These are phyloP conservation scores for Melaleuca alternifolia DNA, from an alignment of 345 rosid species.

Conservation along the genomic window DNA sequence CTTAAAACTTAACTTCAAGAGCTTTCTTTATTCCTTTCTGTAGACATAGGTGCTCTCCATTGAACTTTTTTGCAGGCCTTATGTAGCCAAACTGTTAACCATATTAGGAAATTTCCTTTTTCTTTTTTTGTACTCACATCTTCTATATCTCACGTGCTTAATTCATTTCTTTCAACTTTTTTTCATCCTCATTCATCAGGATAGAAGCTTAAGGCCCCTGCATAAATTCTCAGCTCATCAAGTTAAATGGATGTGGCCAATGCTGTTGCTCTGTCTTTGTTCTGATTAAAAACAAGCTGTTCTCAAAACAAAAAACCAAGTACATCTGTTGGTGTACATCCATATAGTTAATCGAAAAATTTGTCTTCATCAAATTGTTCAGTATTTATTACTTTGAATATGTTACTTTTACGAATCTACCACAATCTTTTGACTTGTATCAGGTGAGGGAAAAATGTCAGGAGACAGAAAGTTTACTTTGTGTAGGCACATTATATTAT, in stretches of 20 bases:
- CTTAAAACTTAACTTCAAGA: background rate
- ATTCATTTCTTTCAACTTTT: background rate
- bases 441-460: background rate
- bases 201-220: background rate
- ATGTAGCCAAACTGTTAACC: background rate
- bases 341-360: background rate
- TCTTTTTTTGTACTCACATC: background rate
- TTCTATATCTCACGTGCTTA: background rate
- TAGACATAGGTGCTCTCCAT: background rate
- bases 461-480: background rate
- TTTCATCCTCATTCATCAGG: background rate
- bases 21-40: background rate
- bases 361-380: background rate
- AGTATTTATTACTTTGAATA: background rate
- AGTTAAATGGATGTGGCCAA: background rate
- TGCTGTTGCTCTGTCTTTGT: background rate
- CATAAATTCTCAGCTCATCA: background rate
- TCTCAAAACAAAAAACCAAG: background rate
- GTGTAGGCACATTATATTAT: background rate
- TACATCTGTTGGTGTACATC: background rate
- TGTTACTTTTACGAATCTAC: background rate
- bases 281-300: background rate
- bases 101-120: background rate
- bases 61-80: background rate
- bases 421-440: background rate